Conservation (phyloP, 164 flowering plant genomes). For the Warburgia ugandensis region DNA sequence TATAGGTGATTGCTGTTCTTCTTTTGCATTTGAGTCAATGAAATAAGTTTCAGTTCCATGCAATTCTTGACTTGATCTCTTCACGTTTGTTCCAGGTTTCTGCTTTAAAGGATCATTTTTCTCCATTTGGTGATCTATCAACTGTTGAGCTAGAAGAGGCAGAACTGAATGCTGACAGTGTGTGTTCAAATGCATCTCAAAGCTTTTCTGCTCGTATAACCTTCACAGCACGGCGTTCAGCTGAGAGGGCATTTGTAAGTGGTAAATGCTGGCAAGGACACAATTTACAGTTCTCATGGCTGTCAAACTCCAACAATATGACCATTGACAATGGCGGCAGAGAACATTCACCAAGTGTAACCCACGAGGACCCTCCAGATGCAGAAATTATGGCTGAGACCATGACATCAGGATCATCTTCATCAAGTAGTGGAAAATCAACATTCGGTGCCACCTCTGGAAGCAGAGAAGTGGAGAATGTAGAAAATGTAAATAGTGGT, state of each 20-base stretch:
- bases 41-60: too few species aligned
- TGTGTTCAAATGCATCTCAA: constrained; percentile 20
- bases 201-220: constrained; percentile 42
- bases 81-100: constrained; percentile 60
- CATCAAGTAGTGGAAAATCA: constrained; percentile 17
- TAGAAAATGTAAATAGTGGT: constrained; percentile 13
- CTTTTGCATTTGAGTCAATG: too few species aligned
- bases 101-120: constrained; percentile 67
- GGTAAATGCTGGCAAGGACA: constrained; percentile 79
- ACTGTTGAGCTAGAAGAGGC: constrained; percentile 54
- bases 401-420: constrained; percentile 9
- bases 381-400: constrained; percentile 14
- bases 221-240: constrained; percentile 57
- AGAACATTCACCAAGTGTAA: constrained; percentile 24
- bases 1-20: too few species aligned
- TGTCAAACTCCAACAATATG: constrained; percentile 28
- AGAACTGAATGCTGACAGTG: constrained; percentile 21
- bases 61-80: too few species aligned
- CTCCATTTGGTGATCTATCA: constrained; percentile 58
- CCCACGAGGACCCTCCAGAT: constrained; percentile 22
- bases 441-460: too few species aligned
- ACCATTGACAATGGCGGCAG: constrained; percentile 6
- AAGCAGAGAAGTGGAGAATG: constrained; percentile 20
- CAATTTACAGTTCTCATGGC: constrained; percentile 64
- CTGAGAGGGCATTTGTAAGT: constrained; percentile 75